Conservation (phyloP, 139 green algal genomes). For the Zygnema circumcarinatum region DNA sequence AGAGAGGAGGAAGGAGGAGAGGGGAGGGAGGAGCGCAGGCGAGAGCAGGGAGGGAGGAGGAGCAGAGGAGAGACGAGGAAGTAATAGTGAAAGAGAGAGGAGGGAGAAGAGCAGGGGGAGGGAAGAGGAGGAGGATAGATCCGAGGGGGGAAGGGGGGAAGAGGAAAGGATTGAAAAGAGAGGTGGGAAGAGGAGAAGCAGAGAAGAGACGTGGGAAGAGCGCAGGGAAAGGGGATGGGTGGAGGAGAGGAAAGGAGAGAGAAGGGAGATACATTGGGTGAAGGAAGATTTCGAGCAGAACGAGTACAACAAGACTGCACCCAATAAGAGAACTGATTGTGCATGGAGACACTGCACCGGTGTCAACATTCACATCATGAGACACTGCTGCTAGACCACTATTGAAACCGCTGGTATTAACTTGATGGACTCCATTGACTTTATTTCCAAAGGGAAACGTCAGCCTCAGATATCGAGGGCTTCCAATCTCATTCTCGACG, state of each 20-base stretch:
- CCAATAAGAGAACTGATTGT: background rate
- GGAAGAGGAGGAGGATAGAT: background rate
- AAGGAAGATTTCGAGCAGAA: background rate
- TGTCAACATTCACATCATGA: no score
- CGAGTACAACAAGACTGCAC: background rate
- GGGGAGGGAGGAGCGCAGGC: background rate
- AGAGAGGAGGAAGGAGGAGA: background rate
- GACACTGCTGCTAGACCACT: no score
- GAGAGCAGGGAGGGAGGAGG: background rate
- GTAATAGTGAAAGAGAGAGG: background rate
- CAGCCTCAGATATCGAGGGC: constrained; percentile 41
- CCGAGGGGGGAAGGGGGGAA: background rate
- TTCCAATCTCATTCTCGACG: constrained; percentile 39
- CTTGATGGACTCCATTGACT: no score
- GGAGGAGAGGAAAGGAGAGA: constrained; percentile 10
- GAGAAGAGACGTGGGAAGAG: background rate
- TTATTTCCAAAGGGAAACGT: background rate
- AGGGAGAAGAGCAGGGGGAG: background rate
- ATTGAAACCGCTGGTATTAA: no score
- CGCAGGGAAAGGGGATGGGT: background rate
- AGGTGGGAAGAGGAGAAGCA: background rate
- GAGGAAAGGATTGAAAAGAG: background rate
- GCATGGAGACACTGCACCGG: no score
- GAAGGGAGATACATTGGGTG: background rate
- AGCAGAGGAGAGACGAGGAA: background rate